Evolutionary conservation across 768 basidiomycete genomes (phyloP), one percentile per base, ranked within the genome.

Genomic region (Lactarius pseudohatsudake): DNA sequence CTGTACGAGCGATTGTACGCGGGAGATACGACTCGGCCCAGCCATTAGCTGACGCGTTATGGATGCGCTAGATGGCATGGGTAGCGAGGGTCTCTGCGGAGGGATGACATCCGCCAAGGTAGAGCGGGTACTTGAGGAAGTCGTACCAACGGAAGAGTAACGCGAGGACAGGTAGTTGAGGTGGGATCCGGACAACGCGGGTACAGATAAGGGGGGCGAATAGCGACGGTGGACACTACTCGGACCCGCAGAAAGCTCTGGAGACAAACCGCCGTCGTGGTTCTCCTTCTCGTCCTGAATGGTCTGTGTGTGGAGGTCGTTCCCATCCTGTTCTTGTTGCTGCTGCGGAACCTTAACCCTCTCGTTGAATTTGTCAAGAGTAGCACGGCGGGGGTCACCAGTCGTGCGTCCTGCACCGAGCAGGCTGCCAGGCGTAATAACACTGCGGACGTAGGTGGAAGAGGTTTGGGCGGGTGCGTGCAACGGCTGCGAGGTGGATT

Each of bases 291-390:
- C 71, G 9, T 72, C 71, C 45, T 70, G 69, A 26, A 43, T 26
- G 22, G 45, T 30, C 22, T 66, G 70, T 32, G 54, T 16, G 36
- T 36, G 43, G 0, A 71, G 72, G 54, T 72, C 77, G 20, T 72
- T 62, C 50, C 69, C 75, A 34, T 64, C 59, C 30, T 54, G 64
- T 47, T 66, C 62, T 57, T 61, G 64, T 59, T 68, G 65, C 43
- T 30, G 45, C 26, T 61, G 65, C 28, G 57, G 59, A 11, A 67
- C 32, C 64, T 68, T 61, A 38, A 69, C 50, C 40, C 64, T 58
- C 56, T 82, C 81, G 54, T 75, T 76, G 45, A 75, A 68, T 22
- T 79, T 75, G 38, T 79, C 77, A 34, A 78, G 75, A 16, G 78
- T 79, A 64, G 79, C 65, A 47, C 78, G 78, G 54, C 78, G 78